Percentiles rank a stretch among this genome's conserved stretches.
phyloP scores from a whole-genome alignment of 1,284 basidiomycete species.

The Tremellales sp. region DNA sequence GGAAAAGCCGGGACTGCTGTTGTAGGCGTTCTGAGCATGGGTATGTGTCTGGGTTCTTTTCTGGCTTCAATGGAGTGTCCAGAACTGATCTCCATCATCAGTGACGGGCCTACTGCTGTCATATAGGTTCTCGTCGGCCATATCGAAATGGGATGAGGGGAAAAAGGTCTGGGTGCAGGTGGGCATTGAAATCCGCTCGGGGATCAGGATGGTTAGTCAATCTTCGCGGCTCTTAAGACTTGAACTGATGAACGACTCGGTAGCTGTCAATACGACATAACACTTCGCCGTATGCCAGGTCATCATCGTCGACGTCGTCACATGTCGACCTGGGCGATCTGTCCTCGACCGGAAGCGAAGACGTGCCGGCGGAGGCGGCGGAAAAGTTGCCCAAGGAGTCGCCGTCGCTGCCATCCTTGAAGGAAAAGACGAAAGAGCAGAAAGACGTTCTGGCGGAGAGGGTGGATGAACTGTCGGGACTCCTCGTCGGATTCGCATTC shows the following conservation, averaged over 20 bases:
- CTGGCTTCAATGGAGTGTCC: neutral
- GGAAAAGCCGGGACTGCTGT: conserved; percentile 36
- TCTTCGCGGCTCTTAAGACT: neutral
- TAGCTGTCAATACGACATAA: conserved; percentile 7
- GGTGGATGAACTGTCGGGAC: conserved; percentile 39
- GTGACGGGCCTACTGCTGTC: conserved; percentile 41
- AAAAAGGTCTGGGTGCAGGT: conserved; percentile 44
- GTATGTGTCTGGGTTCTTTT: conserved; percentile 15
- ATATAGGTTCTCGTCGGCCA: conserved; percentile 38
- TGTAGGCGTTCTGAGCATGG: conserved; percentile 40
- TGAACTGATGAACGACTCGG: neutral
- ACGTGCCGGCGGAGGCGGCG: neutral
- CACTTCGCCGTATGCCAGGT: conserved; percentile 1
- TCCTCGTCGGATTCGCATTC: conserved; percentile 44
- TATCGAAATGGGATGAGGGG: conserved; percentile 42
- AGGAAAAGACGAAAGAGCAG: neutral
- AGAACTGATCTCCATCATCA: conserved; percentile 2
- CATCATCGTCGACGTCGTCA: neutral
- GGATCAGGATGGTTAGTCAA: conserved; percentile 37
- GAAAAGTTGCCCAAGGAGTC: neutral
- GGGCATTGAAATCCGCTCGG: conserved; percentile 37
- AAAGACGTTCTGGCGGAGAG: conserved; percentile 10
- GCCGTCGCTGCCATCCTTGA: neutral
- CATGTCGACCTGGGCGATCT: neutral
- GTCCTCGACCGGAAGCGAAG: neutral